Evolutionary conservation across 2,329 filamentous ascomycete species (phyloP), one percentile per base, ranked within the genome.

Genomic region (Colletotrichum sansevieriae): DNA sequence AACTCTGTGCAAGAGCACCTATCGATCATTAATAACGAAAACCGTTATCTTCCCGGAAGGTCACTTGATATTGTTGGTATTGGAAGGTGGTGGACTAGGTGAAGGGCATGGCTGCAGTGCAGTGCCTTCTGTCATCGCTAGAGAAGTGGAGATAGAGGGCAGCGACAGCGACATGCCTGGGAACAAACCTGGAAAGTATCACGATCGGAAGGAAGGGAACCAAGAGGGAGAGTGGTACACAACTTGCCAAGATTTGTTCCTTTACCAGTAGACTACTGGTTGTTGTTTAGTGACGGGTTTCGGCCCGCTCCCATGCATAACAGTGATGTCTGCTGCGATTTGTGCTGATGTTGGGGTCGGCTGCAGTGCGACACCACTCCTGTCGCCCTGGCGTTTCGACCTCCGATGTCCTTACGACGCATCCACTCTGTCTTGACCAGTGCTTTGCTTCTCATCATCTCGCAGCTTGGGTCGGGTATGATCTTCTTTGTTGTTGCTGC

Each of bases 1-100:
- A 46, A 46, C 43, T 46, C 43, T 46, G 43, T 46, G n/a, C 43
- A 46, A 18, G 15, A 46, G 43, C 43, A 46, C 43, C 43, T 10
- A 18, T 46, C 6, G n/a, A 10, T 46, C 43, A 18, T 46, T 46
- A 18, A 46, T 3, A 11, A 10, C 7, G 43, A 46, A 44, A 46
- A 18, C 43, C 43, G 43, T 9, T 18, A 18, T 46, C 43, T 46
- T 46, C 43, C 2, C 8, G n/a, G 43, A 18, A 46, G 43, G 43
- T 46, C 43, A 46, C 43, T 46, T 18, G 43, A 10, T 4, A 18
- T 10, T 4, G 2, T 18, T 46, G n/a, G 43, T 18, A 18, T 4
- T 10, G 43, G 43, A 46, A 46, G 43, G n/a, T 18, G 43, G 43
- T 46, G 43, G 43, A 46, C 43, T 46, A 46, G 8, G 6, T 46